Conservation (phyloP, 1,139 yeast genomes). For the Zygosaccharomyces pseudobailii region DNA sequence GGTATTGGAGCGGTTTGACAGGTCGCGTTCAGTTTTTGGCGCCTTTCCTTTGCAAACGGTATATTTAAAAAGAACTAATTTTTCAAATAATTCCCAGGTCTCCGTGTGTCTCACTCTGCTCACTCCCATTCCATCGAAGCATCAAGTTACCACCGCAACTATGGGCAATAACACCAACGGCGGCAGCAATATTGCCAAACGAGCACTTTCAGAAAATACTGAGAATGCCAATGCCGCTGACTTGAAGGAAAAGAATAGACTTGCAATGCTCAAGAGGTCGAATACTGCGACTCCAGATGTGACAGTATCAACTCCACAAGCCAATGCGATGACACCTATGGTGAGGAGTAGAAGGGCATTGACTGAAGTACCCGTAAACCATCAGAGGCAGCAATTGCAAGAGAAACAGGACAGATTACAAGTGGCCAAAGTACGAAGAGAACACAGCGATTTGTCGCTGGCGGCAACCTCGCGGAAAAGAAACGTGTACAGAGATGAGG, state of each 20-base stretch:
- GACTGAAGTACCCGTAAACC: conserved; percentile 14
- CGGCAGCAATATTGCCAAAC: conserved; percentile 2
- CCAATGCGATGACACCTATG: conserved; percentile 7
- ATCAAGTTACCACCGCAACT: neutral
- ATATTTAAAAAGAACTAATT: conserved; percentile 2
- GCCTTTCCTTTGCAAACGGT: conserved; percentile 1
- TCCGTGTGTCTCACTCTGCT: neutral
- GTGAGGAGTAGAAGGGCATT: conserved; percentile 13
- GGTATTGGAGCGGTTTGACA: neutral
- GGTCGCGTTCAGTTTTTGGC: conserved; percentile 5
- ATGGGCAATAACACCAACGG: conserved; percentile 9
- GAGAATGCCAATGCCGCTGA: conserved; percentile 1
- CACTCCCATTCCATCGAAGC: neutral
- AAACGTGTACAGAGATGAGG: conserved; percentile 16
- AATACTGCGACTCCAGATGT: conserved; percentile 2
- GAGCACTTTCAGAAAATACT: neutral
- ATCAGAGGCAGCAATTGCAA: conserved; percentile 4
- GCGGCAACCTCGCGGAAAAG: conserved; percentile 11
- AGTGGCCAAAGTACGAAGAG: conserved; percentile 17
- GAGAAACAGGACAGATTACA: neutral
- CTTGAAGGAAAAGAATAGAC: conserved; percentile 3
- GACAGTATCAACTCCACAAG: neutral
- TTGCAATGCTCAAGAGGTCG: conserved; percentile 6
- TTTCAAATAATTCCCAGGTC: neutral
- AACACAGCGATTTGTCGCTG: conserved; percentile 12